Conservation (phyloP, 768 basidiomycete genomes). For the Cystofilobasidium capitatum region DNA sequence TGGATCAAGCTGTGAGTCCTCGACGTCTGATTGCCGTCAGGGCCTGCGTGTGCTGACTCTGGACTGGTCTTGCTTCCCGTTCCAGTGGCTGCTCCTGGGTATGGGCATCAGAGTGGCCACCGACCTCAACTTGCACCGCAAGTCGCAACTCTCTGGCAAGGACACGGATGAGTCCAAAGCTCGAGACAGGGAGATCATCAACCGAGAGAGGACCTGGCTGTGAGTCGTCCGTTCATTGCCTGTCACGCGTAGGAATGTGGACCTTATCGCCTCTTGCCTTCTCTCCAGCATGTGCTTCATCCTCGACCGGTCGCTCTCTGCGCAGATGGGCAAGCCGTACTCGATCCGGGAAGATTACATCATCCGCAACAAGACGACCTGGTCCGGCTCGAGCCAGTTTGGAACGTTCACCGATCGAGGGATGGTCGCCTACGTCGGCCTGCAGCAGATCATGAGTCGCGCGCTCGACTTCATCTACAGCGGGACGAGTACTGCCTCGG, state of each 20-base stretch:
- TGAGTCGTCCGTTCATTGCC: constrained; percentile 40
- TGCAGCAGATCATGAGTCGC: constrained; percentile 80
- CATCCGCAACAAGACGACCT: constrained; percentile 68
- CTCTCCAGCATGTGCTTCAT: constrained; percentile 53
- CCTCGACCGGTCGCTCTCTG: constrained; percentile 78
- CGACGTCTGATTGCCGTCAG: constrained; percentile 34
- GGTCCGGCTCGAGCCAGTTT: constrained; percentile 53
- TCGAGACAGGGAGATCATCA: constrained; percentile 64
- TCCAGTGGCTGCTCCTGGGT: constrained; percentile 47
- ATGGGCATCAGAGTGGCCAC: constrained; percentile 95
- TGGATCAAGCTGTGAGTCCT: constrained; percentile 63
- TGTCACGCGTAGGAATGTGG: not conserved
- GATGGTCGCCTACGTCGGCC: constrained; percentile 54
- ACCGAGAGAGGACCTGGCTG: constrained; percentile 91
- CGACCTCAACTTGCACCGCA: constrained; percentile 88
- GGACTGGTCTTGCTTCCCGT: not conserved
- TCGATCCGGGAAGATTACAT: constrained; percentile 87
- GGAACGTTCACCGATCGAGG: constrained; percentile 57
- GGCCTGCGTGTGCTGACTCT: not conserved
- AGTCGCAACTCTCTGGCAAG: constrained; percentile 55
- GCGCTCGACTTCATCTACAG: constrained; percentile 86
- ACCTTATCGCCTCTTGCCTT: not conserved
- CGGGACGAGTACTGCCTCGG: constrained; percentile 60
- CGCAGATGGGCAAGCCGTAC: constrained; percentile 95
- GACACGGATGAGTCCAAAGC: constrained; percentile 71